A percentile compares a stretch with the other conserved stretches of the same genome.
Evolutionary conservation across 176 grass and related monocot genomes (phyloP).

Genomic region (Juncus inflexus): DNA sequence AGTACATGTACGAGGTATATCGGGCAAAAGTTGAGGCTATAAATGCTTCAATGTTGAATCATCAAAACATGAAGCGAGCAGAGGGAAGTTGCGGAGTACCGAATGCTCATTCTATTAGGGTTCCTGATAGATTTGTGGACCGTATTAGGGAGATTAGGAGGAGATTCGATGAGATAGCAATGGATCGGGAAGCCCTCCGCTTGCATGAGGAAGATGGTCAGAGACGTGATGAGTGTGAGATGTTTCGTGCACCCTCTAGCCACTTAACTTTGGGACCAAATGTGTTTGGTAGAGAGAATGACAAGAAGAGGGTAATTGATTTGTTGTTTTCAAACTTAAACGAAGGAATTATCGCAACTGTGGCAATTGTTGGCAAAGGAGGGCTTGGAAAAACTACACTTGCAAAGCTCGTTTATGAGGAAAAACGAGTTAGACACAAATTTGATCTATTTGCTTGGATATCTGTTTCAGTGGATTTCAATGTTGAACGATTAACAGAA

Average conservation of each 20-base stretch:
- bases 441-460: constrained; percentile 28
- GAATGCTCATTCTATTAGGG: too few species aligned
- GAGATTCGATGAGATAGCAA: too few species aligned
- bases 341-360: neutral
- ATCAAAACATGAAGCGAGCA: neutral
- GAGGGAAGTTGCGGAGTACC: neutral
- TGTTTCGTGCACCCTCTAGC: too few species aligned
- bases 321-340: neutral
- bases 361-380: constrained; percentile 17
- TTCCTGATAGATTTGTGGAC: too few species aligned
- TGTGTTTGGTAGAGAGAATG: constrained; percentile 8
- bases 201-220: constrained; percentile 1
- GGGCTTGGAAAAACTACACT: too few species aligned
- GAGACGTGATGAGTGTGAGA: neutral
- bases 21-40: neutral
- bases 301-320: constrained; percentile 21
- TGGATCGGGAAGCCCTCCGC: neutral
- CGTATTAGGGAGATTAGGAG: too few species aligned
- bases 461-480: constrained; percentile 15
- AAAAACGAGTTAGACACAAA: constrained; percentile 3
- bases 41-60: neutral
- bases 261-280: neutral
- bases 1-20: constrained; percentile 8
- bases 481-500: constrained; percentile 2
- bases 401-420: constrained; percentile 20